Evolutionary conservation across 805 yeast genomes (phyloP).

Genomic region (Pichia eremophila): DNA sequence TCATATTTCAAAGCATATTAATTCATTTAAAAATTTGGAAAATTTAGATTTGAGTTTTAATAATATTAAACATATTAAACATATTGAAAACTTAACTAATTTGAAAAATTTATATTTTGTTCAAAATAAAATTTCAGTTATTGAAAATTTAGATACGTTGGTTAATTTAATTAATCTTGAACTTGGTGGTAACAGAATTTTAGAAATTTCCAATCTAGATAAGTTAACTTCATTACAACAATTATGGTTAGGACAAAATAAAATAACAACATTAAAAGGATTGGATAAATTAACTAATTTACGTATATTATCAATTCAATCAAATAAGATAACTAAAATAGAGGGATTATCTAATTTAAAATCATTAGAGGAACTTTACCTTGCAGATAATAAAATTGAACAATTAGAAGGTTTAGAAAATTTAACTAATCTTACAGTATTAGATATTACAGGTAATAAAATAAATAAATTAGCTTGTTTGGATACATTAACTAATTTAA

Average conservation of each 20-base stretch:
- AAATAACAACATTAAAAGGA: slow-evolving; percentile 56
- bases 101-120: slow-evolving; percentile 73
- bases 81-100: slow-evolving; percentile 51
- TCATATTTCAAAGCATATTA: slow-evolving; percentile 68
- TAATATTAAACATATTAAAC: slow-evolving; percentile 76
- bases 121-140: slow-evolving; percentile 72
- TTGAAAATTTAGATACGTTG: slow-evolving; percentile 55
- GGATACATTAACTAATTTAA: slow-evolving; percentile 55
- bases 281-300: slow-evolving; percentile 51
- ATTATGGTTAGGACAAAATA: slow-evolving; percentile 90
- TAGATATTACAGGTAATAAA: slow-evolving; percentile 76
- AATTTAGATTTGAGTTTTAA: slow-evolving; percentile 82
- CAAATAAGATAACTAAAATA: slow-evolving; percentile 67
- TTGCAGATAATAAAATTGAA: slow-evolving; percentile 74
- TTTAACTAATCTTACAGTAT: slow-evolving; percentile 52
- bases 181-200: slow-evolving; percentile 80
- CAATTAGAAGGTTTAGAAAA: slow-evolving; percentile 72
- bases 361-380: slow-evolving; percentile 75
- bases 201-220: slow-evolving; percentile 48
- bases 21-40: slow-evolving; percentile 45
- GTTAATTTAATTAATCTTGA: slow-evolving; percentile 60
- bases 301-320: slow-evolving; percentile 76
- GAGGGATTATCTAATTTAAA: slow-evolving; percentile 71
- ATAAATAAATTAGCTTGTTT: slow-evolving; percentile 55
- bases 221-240: slow-evolving; percentile 51